Base-by-base conservation (phyloP, 2,329 filamentous ascomycete species). In the Zymoseptoria brevis region DNA sequence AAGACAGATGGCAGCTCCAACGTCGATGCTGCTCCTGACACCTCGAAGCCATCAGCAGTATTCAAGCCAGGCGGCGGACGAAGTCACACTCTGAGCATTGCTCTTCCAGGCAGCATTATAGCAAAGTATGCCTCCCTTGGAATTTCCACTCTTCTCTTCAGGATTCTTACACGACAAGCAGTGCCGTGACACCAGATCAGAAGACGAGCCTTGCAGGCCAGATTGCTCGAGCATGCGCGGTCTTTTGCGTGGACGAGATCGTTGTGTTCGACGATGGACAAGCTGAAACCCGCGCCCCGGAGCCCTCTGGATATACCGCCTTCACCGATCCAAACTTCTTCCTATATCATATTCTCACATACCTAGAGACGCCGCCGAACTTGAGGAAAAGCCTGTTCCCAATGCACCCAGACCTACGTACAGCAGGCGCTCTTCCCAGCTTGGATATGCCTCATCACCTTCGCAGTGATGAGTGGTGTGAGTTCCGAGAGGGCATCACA, bases 361-460 rank as follows among this genome's bases (percentile, higher is more conserved):
- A 91, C 74, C 83, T 95, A 61, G 90, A 96, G 74, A 88, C 88
- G 4, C 90, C 90, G 29, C 89, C 90, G 1, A 87, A 94, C 74
- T 85, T 96, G 75, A 85, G 89, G 67, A 86, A 86, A 71, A 75
- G 80, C 1, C 79, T 96, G 3, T 93, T 95, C 67, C 86, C 87
- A 1, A 77, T 91, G 62, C 90, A 95, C 69, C 85, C 88, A 8
- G 92, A 95, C 70, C 79, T 95, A 50, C 80, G 83, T 48, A 83
- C 84, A 11, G 89, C 88, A 48, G 89, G 89, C 7, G 80, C 86
- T 48, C 76, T 95, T 26, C 88, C 88, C 0, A 89, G 83, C 68
- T 77, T 95, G 58, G 90, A 95, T 71, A 90, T 94, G 81, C 90
- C 90, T 16, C 89, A 93, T 72, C 90, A 96, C 73, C 80, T 91